phyloP scores from a whole-genome alignment of 176 grass and related monocot species.

The Juncus inflexus region DNA sequence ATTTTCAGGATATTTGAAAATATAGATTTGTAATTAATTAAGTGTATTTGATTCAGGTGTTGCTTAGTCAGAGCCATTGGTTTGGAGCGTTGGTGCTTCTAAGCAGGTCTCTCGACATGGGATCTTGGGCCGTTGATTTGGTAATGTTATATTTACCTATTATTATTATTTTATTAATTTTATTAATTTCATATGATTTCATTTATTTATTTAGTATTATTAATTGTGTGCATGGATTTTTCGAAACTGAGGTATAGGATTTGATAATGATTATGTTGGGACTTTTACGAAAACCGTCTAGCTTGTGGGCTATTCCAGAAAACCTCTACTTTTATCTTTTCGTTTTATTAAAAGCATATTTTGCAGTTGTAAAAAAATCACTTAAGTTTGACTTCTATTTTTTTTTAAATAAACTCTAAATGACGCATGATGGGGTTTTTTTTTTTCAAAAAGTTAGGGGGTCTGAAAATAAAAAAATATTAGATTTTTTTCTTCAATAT shows the following conservation, averaged over 20 bases:
- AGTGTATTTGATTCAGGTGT: slow-evolving; percentile 51
- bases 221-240: not conserved
- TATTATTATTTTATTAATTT: slow-evolving; percentile 24
- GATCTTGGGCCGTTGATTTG: slow-evolving; percentile 97
- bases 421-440: too few species aligned
- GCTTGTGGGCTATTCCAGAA: too few species aligned
- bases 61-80: slow-evolving; percentile 94
- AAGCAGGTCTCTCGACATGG: slow-evolving; percentile 99
- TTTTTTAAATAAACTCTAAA: too few species aligned
- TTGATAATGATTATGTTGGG: too few species aligned
- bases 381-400: too few species aligned
- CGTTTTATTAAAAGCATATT: too few species aligned
- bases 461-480: too few species aligned
- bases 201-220: not conserved
- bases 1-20: slow-evolving; percentile 8
- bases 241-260: slow-evolving; percentile 39
- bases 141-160: slow-evolving; percentile 18
- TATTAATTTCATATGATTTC: not conserved
- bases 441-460: too few species aligned
- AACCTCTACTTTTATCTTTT: too few species aligned
- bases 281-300: too few species aligned
- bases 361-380: too few species aligned
- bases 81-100: slow-evolving; percentile 94
- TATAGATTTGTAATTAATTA: slow-evolving; percentile 1
- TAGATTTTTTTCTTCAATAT: too few species aligned